Evolutionary conservation across 768 basidiomycete genomes (phyloP).

Genomic region (Leccinum aurantiacum): DNA sequence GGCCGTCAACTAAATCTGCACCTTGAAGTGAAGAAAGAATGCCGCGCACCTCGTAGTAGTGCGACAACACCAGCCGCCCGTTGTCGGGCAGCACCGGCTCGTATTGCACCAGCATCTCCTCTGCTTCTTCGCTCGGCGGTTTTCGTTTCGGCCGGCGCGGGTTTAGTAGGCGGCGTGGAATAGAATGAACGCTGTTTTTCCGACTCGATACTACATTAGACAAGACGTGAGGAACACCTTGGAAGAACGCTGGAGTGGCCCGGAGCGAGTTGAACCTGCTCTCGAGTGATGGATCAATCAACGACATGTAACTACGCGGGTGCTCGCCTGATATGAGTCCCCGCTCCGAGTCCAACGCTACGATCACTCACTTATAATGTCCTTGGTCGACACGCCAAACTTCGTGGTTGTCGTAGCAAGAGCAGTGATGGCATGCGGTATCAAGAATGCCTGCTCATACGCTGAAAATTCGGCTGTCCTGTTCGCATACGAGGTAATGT

Average conservation of each 20-base stretch:
- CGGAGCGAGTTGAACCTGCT: no score
- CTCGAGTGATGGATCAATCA: no score
- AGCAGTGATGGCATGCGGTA: constrained; percentile 67
- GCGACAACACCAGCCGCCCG: constrained; percentile 54
- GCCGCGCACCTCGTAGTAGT: constrained; percentile 52
- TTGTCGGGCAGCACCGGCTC: constrained; percentile 79
- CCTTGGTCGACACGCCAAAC: constrained; percentile 84
- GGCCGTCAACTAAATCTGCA: background rate
- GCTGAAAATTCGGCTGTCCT: constrained; percentile 53
- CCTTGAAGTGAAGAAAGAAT: background rate
- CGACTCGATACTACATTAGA: constrained; percentile 65
- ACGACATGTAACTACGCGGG: no score
- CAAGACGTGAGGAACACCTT: background rate
- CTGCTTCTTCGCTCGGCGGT: constrained; percentile 72
- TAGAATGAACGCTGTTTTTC: constrained; percentile 69
- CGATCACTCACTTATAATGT: constrained; percentile 71
- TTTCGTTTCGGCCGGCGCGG: constrained; percentile 81
- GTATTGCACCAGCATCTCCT: constrained; percentile 85
- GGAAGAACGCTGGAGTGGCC: background rate
- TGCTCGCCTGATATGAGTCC: no score
- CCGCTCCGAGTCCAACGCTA: background rate
- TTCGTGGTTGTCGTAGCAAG: constrained; percentile 81
- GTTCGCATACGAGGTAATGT: constrained; percentile 54
- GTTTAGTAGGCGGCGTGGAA: constrained; percentile 74
- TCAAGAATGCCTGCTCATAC: constrained; percentile 68